A percentile compares a stretch with the other conserved stretches of the same genome.
phyloP scores from a whole-genome alignment of 2,329 filamentous ascomycete species.

The Talaromyces islandicus region DNA sequence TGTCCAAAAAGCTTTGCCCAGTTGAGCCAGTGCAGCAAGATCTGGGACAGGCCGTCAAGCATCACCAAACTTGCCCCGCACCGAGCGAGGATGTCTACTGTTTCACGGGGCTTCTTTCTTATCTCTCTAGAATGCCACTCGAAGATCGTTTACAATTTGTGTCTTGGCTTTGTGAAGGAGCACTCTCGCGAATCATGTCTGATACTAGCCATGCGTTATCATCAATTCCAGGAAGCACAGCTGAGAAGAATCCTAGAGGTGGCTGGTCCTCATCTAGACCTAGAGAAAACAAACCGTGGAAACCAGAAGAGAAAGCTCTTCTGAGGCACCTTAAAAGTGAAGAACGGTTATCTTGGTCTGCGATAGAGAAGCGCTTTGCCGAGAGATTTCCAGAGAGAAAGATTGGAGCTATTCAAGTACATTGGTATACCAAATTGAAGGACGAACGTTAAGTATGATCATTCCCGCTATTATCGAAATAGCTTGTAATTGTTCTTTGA shows the following conservation, averaged over 20 bases:
- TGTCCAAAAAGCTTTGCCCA: not conserved
- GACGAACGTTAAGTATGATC: not conserved
- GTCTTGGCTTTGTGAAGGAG: conserved; percentile 10
- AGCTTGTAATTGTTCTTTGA: not conserved
- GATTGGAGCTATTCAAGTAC: not conserved
- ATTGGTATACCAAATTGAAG: not conserved
- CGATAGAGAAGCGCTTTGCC: not conserved
- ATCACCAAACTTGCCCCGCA: not conserved
- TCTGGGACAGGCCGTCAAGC: not conserved
- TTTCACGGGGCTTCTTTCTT: not conserved
- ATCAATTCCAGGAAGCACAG: not conserved
- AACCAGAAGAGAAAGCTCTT: not conserved
- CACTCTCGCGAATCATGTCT: conserved; percentile 1
- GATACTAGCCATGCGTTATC: not conserved
- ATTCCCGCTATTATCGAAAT: not conserved
- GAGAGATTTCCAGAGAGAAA: not conserved
- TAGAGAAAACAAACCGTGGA: not conserved
- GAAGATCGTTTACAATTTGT: conserved; percentile 7
- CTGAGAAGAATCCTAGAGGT: not conserved
- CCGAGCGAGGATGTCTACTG: not conserved
- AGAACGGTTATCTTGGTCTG: not conserved
- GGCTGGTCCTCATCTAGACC: too few species aligned
- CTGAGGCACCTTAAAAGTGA: not conserved
- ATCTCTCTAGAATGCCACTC: not conserved
- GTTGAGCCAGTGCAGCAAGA: not conserved